Percentiles rank a stretch among this genome's conserved stretches.
These are phyloP conservation scores for Crithidia brevicula DNA, from an alignment of 208 protist genomes.

Conservation along the genomic window DNA sequence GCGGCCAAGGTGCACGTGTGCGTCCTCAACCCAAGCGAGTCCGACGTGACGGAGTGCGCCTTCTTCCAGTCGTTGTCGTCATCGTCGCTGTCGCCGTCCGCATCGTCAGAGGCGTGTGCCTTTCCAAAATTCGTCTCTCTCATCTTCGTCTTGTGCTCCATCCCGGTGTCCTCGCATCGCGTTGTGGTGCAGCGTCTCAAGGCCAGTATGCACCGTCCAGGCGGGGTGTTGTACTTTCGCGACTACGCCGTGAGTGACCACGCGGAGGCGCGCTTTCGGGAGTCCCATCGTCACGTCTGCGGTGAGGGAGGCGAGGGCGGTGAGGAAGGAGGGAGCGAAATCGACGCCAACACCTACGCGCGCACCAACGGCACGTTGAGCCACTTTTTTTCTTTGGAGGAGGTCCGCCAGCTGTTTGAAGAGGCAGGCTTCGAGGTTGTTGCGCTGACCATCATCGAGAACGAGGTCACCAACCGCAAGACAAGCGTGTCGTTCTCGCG, in stretches of 20 bases:
- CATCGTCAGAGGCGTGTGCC: constrained; percentile 3
- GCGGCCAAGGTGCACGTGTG: constrained; percentile 63
- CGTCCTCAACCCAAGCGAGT: constrained; percentile 61
- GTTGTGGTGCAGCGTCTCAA: constrained; percentile 64
- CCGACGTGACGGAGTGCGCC: constrained; percentile 41
- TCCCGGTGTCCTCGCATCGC: constrained; percentile 65
- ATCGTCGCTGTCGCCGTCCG: neutral
- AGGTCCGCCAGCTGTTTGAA: constrained; percentile 64
- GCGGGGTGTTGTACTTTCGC: constrained; percentile 87
- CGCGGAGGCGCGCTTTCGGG: constrained; percentile 76
- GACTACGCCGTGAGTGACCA: constrained; percentile 87
- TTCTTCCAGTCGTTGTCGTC: constrained; percentile 22
- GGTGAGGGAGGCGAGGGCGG: neutral
- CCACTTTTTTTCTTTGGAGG: constrained; percentile 86
- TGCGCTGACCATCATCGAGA: constrained; percentile 61
- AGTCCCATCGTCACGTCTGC: constrained; percentile 9
- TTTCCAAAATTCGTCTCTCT: constrained; percentile 85
- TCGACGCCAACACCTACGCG: constrained; percentile 54
- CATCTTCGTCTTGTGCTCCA: constrained; percentile 95
- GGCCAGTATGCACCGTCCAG: constrained; percentile 58
- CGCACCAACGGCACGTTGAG: constrained; percentile 88
- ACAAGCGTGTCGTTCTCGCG: constrained; percentile 51
- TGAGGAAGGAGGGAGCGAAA: neutral
- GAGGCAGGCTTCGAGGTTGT: constrained; percentile 56
- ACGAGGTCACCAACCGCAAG: constrained; percentile 83